phyloP scores from a whole-genome alignment of 805 yeast genomes.

The Metschnikowia shivogae region DNA sequence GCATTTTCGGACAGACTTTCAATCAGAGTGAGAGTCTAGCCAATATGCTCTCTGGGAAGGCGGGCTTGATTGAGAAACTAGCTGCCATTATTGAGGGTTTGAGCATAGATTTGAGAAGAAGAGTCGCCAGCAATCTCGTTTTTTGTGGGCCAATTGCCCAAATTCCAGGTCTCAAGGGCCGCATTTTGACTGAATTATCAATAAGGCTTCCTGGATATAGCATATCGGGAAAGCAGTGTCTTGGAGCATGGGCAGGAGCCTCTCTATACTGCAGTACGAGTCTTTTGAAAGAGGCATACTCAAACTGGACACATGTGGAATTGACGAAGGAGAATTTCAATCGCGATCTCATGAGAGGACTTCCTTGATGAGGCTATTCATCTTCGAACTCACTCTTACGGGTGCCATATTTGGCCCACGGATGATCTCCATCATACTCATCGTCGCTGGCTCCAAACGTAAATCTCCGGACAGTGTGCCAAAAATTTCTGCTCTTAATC shows the following conservation, averaged over 20 bases:
- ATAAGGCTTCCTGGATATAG: conserved; percentile 1
- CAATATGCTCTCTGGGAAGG: neutral
- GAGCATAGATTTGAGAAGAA: conserved; percentile 10
- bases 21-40: neutral
- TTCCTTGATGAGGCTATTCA: neutral
- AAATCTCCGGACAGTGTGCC: conserved; percentile 9
- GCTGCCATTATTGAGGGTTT: conserved; percentile 4
- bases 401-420: conserved; percentile 16
- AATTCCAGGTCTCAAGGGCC: conserved; percentile 8
- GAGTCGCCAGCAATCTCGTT: conserved; percentile 10
- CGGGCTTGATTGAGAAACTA: conserved; percentile 1
- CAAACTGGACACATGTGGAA: conserved; percentile 15
- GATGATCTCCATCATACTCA: conserved; percentile 15
- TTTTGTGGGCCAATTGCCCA: conserved; percentile 9
- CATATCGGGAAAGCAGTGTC: conserved; percentile 9
- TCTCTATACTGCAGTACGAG: conserved; percentile 18
- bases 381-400: neutral
- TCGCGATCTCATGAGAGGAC: neutral
- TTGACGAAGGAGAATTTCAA: conserved; percentile 6
- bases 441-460: conserved; percentile 13
- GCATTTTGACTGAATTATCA: conserved; percentile 7
- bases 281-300: conserved; percentile 8
- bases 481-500: neutral
- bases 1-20: neutral
- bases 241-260: conserved; percentile 19